These are phyloP conservation scores for Trametes meyenii DNA, from an alignment of 768 basidiomycete species.

Conservation along the genomic window DNA sequence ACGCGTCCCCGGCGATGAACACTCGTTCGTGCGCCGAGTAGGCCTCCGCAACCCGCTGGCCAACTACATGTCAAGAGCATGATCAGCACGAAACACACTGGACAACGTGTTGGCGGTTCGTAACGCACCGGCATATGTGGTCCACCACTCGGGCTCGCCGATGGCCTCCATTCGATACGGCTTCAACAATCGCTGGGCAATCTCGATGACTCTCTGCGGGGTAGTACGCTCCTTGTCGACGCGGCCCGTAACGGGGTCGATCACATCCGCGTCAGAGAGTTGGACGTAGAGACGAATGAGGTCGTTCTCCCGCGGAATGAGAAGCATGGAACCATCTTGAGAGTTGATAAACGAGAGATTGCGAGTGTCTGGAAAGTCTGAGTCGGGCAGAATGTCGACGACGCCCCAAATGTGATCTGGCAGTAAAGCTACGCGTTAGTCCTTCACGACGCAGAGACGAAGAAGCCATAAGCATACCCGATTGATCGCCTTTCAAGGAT, in stretches of 20 bases:
- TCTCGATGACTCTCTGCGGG: slow-evolving; percentile 44
- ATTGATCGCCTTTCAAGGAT: slow-evolving; percentile 76
- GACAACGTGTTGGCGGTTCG: neutral
- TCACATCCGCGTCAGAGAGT: slow-evolving; percentile 42
- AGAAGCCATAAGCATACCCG: slow-evolving; percentile 31
- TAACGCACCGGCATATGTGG: slow-evolving; percentile 48
- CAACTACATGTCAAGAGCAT: slow-evolving; percentile 42
- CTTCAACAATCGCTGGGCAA: slow-evolving; percentile 43
- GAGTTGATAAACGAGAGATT: slow-evolving; percentile 54
- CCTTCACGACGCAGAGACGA: neutral
- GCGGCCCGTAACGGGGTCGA: slow-evolving; percentile 42
- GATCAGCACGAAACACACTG: neutral
- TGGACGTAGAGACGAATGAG: slow-evolving; percentile 56
- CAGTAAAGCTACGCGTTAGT: neutral
- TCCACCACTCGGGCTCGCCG: slow-evolving; percentile 49
- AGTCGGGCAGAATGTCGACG: slow-evolving; percentile 54
- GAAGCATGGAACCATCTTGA: slow-evolving; percentile 49
- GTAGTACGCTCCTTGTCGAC: slow-evolving; percentile 43
- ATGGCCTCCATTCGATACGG: slow-evolving; percentile 42
- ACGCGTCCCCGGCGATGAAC: slow-evolving; percentile 80
- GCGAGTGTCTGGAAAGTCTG: slow-evolving; percentile 58
- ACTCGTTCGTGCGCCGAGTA: slow-evolving; percentile 65
- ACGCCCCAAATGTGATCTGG: slow-evolving; percentile 83
- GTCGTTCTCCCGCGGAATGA: slow-evolving; percentile 54
- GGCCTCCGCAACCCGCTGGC: slow-evolving; percentile 70